Evolutionary conservation across 805 yeast species (phyloP).

Genomic region (Danielia oregonensis): DNA sequence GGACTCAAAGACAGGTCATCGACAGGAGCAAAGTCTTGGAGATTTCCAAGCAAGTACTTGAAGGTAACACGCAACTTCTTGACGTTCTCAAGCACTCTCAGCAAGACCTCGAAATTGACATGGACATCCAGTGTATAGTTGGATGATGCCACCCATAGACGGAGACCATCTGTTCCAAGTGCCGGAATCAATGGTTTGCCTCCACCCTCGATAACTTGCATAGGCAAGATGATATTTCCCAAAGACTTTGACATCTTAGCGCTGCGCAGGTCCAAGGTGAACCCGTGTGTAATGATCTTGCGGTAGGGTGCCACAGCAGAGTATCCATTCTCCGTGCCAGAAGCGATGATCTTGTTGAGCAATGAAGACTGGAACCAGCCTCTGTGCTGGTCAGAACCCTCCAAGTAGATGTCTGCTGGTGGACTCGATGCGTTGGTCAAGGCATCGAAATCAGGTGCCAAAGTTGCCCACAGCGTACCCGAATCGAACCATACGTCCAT

Average conservation of each 20-base stretch:
- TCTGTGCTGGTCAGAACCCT: constrained; percentile 97
- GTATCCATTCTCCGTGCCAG: constrained; percentile 41
- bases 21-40: constrained; percentile 44
- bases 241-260: constrained; percentile 91
- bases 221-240: constrained; percentile 77
- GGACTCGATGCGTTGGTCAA: constrained; percentile 22
- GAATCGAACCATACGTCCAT: constrained; percentile 99
- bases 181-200: constrained; percentile 45
- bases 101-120: constrained; percentile 66
- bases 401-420: constrained; percentile 77
- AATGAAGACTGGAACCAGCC: constrained; percentile 99
- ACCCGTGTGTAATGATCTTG: constrained; percentile 86
- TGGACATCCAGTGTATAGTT: constrained; percentile 81
- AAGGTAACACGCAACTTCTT: constrained; percentile 82
- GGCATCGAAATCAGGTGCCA: constrained; percentile 41
- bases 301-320: constrained; percentile 56
- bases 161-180: constrained; percentile 85
- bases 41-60: constrained; percentile 76
- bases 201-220: constrained; percentile 61
- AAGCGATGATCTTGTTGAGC: constrained; percentile 62
- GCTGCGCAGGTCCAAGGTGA: constrained; percentile 80
- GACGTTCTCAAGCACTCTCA: constrained; percentile 73
- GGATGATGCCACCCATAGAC: constrained; percentile 87
- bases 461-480: constrained; percentile 84
- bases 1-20: constrained; percentile 31